Conservation (phyloP, 2,329 filamentous ascomycete genomes). For the Epichloe hybrida region DNA sequence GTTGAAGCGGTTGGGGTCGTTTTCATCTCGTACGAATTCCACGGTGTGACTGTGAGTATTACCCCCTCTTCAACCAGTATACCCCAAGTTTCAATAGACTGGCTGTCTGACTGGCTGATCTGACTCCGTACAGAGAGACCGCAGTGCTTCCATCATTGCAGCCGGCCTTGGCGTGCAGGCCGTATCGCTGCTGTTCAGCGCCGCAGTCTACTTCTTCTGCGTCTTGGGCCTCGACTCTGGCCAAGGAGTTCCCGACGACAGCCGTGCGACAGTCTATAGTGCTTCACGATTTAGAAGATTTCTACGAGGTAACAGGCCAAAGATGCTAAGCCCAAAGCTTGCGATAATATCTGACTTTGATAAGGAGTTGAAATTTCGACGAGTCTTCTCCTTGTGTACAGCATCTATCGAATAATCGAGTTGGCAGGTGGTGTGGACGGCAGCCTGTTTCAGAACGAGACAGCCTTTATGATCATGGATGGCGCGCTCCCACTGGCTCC, state of each 20-base stretch:
- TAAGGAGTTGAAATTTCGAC: slow-evolving; percentile 25
- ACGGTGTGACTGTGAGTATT: slow-evolving; percentile 21
- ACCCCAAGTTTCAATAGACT: too few relatives aligned
- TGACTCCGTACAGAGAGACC: slow-evolving; percentile 14
- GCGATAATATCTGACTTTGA: background rate
- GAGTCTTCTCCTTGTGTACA: slow-evolving; percentile 25
- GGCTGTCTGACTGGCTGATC: background rate
- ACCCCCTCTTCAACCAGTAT: background rate
- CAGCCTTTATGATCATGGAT: slow-evolving; percentile 25
- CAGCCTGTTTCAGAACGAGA: slow-evolving; percentile 24
- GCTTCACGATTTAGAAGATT: slow-evolving; percentile 30
- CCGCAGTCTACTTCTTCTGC: slow-evolving; percentile 27
- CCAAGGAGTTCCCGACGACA: slow-evolving; percentile 24
- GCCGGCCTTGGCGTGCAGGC: slow-evolving; percentile 32
- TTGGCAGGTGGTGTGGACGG: slow-evolving; percentile 22
- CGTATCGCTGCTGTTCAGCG: slow-evolving; percentile 24
- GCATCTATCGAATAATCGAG: slow-evolving; percentile 28
- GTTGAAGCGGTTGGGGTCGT: slow-evolving; percentile 28
- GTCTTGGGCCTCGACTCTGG: slow-evolving; percentile 24
- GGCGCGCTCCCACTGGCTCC: slow-evolving; percentile 26
- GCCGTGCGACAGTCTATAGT: slow-evolving; percentile 26
- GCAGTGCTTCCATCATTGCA: slow-evolving; percentile 26
- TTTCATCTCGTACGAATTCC: slow-evolving; percentile 23
- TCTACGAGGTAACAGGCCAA: slow-evolving; percentile 24
- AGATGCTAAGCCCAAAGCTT: too few relatives aligned